Base-by-base conservation (phyloP, 306 rosid species). In the Oemleria cerasiformis region DNA sequence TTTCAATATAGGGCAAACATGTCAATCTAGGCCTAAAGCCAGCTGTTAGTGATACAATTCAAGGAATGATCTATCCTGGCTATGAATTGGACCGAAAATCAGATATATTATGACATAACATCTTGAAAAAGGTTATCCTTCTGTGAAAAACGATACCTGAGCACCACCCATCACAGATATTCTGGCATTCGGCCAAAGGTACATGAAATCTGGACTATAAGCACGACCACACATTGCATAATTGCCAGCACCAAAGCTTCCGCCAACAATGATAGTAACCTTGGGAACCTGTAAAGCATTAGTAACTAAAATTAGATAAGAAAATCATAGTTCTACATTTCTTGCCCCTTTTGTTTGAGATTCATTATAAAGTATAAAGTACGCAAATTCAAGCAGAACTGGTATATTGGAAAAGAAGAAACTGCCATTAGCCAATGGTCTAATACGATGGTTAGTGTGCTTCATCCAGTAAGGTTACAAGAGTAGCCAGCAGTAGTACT, bases 201-300 rank as follows among this genome's bases (percentile, higher is more conserved):
- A 94, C 88, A 89, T 81, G 86, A 94, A 94, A 77, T 94, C 73
- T 20, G 98, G 98, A 86, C 96, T 94, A 61, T 91, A 94, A 53
- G 98, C 97, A 69, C 98, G 97, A 41, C 98, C 98, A 67, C 98
- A 94, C 98, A 94, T 94, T 74, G 98, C 98, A 83, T 94, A 94
- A 82, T 91, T 91, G 72, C 98, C 98, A 71, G 98, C 97, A 71
- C 96, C 97, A 11, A 88, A 91, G 91, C 98, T 94, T 81, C 98
- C 98, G 25, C 98, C 98, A 73, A 94, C 79, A 58, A 94, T 75
- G 80, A 94, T 82, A 21, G 98, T 91, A 61, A 94, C 84, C 82
- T 94, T 94, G 51, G 98, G 98, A 54, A 94, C 97, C 98, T 94
- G 81, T 56, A 79, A 79, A 15, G 48, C 42, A 71, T 76, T 63